These are phyloP conservation scores for Beauveria pseudobassiana DNA, from an alignment of 2,329 filamentous ascomycete species.

Conservation along the genomic window DNA sequence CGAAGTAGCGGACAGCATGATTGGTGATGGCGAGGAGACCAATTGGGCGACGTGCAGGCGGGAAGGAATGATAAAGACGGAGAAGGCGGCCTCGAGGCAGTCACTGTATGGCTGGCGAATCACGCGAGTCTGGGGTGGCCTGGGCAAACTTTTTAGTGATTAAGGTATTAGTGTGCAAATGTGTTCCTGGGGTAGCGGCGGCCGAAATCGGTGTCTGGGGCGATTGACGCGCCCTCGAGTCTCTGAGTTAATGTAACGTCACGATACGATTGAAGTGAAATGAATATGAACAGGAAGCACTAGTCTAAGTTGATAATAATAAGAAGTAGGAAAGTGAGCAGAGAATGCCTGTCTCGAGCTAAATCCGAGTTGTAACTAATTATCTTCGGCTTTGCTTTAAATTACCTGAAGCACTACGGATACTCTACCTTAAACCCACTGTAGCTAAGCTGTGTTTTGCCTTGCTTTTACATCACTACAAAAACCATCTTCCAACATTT, in stretches of 20 bases:
- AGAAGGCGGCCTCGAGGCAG: neutral
- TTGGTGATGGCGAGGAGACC: neutral
- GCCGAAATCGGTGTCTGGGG: conserved; percentile 6
- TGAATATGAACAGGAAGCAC: neutral
- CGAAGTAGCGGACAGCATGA: conserved; percentile 7
- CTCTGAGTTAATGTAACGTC: neutral
- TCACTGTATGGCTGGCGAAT: too few species aligned
- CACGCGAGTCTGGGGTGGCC: neutral
- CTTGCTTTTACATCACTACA: too few species aligned
- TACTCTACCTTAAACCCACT: too few species aligned
- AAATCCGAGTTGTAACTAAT: too few species aligned
- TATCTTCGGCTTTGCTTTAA: too few species aligned
- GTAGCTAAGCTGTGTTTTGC: too few species aligned
- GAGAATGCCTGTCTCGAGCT: too few species aligned
- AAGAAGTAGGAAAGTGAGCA: too few species aligned
- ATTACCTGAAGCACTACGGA: too few species aligned
- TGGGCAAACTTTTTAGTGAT: neutral
- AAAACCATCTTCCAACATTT: too few species aligned
- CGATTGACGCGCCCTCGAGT: neutral
- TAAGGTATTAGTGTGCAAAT: neutral
- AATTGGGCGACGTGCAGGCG: neutral
- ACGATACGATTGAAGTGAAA: too few species aligned
- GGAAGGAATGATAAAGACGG: neutral
- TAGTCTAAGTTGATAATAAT: too few species aligned
- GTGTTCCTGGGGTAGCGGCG: neutral